phyloP scores from a whole-genome alignment of 768 basidiomycete species.

The Phlebiopsis flavidoalba region DNA sequence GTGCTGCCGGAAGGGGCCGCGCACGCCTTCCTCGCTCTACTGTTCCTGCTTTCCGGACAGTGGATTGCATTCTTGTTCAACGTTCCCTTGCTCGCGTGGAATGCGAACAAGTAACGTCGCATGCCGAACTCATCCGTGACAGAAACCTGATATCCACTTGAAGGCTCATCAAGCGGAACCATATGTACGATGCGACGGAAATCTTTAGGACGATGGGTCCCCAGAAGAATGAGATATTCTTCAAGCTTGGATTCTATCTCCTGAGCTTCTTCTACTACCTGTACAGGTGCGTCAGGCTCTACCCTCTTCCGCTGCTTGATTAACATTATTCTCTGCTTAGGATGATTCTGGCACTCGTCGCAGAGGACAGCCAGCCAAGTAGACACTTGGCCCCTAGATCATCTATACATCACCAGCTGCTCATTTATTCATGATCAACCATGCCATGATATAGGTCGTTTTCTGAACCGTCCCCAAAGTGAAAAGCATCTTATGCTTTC shows the following conservation, averaged over 20 bases:
- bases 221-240: conserved; percentile 95
- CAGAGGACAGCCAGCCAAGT: conserved; percentile 24
- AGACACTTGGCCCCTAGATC: neutral
- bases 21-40: conserved; percentile 83
- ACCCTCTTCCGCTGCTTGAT: neutral
- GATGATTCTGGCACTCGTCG: conserved; percentile 49
- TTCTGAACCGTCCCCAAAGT: too few species aligned
- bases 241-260: conserved; percentile 92
- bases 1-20: conserved; percentile 94
- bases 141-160: neutral
- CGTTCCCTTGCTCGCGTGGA: conserved; percentile 80
- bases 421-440: neutral
- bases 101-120: conserved; percentile 82
- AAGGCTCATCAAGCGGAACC: conserved; percentile 87
- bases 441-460: neutral
- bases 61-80: conserved; percentile 92
- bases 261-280: conserved; percentile 91
- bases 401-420: neutral
- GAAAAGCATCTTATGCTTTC: too few species aligned
- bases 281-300: conserved; percentile 56
- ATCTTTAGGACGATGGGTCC: conserved; percentile 91
- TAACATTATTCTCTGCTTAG: conserved; percentile 22
- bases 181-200: conserved; percentile 99
- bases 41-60: conserved; percentile 93
- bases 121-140: neutral